Evolutionary conservation across 306 rosid genomes (phyloP).

Genomic region (Inga laurina): DNA sequence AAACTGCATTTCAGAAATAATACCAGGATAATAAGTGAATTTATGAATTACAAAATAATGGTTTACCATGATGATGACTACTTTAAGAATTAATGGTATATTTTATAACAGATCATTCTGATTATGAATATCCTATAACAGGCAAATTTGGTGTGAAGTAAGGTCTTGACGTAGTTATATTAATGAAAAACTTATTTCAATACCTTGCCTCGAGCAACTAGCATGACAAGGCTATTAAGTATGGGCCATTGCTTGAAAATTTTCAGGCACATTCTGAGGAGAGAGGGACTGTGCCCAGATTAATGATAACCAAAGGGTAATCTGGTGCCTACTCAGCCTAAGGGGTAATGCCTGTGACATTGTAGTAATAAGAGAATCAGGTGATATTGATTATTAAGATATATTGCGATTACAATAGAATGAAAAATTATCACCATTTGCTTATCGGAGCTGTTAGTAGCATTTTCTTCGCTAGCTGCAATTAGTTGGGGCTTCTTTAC

Average conservation of each 20-base stretch:
- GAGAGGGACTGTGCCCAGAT: conserved; percentile 84
- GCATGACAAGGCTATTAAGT: conserved; percentile 80
- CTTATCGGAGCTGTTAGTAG: conserved; percentile 22
- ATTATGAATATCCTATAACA: not conserved
- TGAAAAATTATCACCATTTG: not conserved
- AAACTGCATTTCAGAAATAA: not conserved
- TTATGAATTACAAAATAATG: not conserved
- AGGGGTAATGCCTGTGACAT: conserved; percentile 67
- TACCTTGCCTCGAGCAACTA: conserved; percentile 91
- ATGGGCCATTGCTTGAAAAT: conserved; percentile 95
- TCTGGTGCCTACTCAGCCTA: conserved; percentile 91
- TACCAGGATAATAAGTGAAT: not conserved
- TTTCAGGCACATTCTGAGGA: conserved; percentile 74
- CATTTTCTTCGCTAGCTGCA: conserved; percentile 37
- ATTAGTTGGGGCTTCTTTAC: conserved; percentile 41
- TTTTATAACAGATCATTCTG: not conserved
- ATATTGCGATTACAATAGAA: not conserved
- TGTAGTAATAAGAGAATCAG: conserved; percentile 28
- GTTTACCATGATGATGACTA: not conserved
- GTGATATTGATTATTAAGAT: conserved; percentile 19
- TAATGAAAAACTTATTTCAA: conserved; percentile 16
- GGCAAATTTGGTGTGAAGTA: not conserved
- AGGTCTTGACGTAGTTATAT: not conserved
- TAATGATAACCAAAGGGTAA: conserved; percentile 82
- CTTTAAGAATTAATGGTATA: not conserved